Conservation (phyloP, 2,329 filamentous ascomycete genomes). For the Magnaporthales sp. region DNA sequence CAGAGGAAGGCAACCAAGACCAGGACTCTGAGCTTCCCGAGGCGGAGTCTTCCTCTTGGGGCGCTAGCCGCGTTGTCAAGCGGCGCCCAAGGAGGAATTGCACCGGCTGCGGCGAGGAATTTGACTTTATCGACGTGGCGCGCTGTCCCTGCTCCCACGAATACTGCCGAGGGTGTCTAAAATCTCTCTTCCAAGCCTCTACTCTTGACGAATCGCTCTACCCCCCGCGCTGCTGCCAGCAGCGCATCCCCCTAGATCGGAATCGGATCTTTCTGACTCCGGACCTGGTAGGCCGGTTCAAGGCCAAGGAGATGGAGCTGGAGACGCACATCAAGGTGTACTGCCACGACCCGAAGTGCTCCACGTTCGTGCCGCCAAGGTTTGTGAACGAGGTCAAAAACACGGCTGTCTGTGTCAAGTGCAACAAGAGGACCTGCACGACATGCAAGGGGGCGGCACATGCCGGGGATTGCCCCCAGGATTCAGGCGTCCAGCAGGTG, state of each 20-base stretch:
- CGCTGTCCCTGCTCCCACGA: constrained; percentile 28
- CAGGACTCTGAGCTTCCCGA: neutral
- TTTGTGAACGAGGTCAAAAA: constrained; percentile 19
- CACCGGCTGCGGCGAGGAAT: neutral
- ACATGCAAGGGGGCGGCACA: constrained; percentile 41
- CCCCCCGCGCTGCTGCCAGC: constrained; percentile 41
- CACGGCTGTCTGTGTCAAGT: constrained; percentile 31
- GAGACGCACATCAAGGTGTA: constrained; percentile 33
- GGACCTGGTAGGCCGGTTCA: neutral
- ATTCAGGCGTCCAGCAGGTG: constrained; percentile 28
- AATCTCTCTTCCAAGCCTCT: constrained; percentile 29
- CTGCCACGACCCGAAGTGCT: constrained; percentile 34
- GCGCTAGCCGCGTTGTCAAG: neutral
- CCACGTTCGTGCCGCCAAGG: constrained; percentile 30
- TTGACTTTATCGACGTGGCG: neutral
- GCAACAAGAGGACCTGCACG: constrained; percentile 34
- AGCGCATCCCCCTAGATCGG: constrained; percentile 26
- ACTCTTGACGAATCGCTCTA: constrained; percentile 39
- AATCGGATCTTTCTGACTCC: constrained; percentile 23
- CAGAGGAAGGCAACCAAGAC: neutral
- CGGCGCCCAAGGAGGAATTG: neutral
- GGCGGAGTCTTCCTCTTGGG: neutral
- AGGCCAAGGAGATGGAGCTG: neutral
- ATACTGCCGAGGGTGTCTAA: constrained; percentile 40
- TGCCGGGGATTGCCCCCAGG: constrained; percentile 36